Percentiles rank a stretch among this genome's conserved stretches.
Evolutionary conservation across 139 green algal genomes (phyloP).

Genomic region (Yamagishiella unicocca): DNA sequence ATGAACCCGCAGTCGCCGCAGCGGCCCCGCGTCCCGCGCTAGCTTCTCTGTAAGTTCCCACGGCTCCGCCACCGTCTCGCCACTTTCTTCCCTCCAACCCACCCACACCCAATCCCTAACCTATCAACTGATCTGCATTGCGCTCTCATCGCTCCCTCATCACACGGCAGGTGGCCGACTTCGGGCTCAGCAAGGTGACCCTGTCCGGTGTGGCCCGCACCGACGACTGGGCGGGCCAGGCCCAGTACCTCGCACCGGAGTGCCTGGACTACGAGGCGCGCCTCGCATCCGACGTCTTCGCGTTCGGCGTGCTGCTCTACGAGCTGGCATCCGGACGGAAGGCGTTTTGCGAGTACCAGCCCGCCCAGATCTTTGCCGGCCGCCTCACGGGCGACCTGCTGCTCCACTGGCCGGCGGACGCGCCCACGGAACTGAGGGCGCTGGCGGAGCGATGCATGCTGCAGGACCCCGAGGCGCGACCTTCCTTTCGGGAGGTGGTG

Average conservation of each 20-base stretch:
- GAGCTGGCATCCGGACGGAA: neutral
- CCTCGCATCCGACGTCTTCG: constrained; percentile 15
- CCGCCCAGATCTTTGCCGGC: constrained; percentile 30
- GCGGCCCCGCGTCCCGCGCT: no score
- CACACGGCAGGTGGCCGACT: constrained; percentile 11
- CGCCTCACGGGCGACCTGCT: constrained; percentile 4
- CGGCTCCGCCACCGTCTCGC: neutral
- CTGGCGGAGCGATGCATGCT: constrained; percentile 45
- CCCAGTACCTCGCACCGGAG: constrained; percentile 38
- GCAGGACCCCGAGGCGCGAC: constrained; percentile 6
- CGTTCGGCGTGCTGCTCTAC: constrained; percentile 28
- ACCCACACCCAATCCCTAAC: neutral
- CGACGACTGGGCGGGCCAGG: constrained; percentile 25
- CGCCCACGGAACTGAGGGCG: neutral
- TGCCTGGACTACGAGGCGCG: constrained; percentile 30
- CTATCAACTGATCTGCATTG: no score
- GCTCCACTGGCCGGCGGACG: constrained; percentile 21
- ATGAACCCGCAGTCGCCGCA: no score
- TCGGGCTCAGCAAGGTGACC: constrained; percentile 36
- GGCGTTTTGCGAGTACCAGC: constrained; percentile 22
- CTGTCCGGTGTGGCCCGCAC: constrained; percentile 1
- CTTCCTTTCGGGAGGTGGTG: constrained; percentile 21
- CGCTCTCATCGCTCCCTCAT: neutral
- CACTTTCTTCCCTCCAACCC: neutral
- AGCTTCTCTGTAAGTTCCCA: no score